Conservation (phyloP, 495 filamentous ascomycete species). For the Paragyromitra xinjiangensis region DNA sequence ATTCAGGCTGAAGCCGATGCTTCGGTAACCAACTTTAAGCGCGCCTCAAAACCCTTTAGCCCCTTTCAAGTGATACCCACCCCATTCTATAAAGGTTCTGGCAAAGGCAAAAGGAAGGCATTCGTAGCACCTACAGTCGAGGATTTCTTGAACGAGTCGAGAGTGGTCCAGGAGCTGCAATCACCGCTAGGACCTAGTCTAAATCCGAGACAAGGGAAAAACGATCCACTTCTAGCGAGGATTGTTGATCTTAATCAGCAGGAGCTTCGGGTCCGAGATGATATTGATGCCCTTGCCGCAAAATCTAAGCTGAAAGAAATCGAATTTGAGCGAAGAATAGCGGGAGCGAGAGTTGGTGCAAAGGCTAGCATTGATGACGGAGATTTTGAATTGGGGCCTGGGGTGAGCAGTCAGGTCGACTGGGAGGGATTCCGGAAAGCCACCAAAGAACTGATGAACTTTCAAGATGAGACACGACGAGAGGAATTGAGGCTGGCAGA, state of each 20-base stretch:
- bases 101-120: conserved; percentile 36
- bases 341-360: neutral
- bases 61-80: neutral
- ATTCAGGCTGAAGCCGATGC: conserved; percentile 14
- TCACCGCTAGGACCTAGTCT: neutral
- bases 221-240: conserved; percentile 19
- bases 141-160: conserved; percentile 37
- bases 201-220: conserved; percentile 5
- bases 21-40: neutral
- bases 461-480: conserved; percentile 17
- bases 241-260: conserved; percentile 20
- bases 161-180: conserved; percentile 4
- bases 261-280: conserved; percentile 29
- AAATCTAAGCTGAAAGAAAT: conserved; percentile 28
- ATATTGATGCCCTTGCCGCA: conserved; percentile 36
- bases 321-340: conserved; percentile 29
- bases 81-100: neutral
- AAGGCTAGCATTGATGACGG: neutral
- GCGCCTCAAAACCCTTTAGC: neutral
- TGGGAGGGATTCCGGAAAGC: conserved; percentile 31
- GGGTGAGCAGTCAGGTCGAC: neutral
- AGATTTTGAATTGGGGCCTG: neutral
- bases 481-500: conserved; percentile 22
- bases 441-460: conserved; percentile 19
- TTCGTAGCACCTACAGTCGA: conserved; percentile 17